Percentiles rank a stretch among this genome's conserved stretches.
Evolutionary conservation across 495 filamentous ascomycete species (phyloP).

Genomic region (Hyphodiscus hymeniophilus): DNA sequence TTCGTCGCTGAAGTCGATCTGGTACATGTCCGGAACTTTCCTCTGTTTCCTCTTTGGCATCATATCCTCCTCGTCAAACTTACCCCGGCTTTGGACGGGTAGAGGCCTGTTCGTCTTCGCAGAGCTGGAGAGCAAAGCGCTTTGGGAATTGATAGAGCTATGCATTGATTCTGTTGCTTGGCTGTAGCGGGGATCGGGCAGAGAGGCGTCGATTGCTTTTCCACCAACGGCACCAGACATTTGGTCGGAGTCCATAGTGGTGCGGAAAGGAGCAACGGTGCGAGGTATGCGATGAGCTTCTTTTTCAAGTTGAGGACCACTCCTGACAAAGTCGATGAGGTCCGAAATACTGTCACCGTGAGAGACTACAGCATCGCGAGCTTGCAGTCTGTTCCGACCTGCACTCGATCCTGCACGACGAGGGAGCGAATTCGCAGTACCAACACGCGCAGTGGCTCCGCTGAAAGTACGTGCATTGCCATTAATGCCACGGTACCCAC

Average conservation of each 20-base stretch:
- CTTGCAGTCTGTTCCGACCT: conserved; percentile 48
- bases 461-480: conserved; percentile 17
- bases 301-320: conserved; percentile 54
- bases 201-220: conserved; percentile 39
- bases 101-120: conserved; percentile 6
- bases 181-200: conserved; percentile 27
- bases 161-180: conserved; percentile 34
- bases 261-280: conserved; percentile 76
- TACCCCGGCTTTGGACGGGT: background rate
- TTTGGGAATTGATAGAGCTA: conserved; percentile 46
- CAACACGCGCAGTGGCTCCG: conserved; percentile 6
- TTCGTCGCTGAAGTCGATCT: conserved; percentile 79
- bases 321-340: conserved; percentile 88
- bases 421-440: background rate
- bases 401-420: conserved; percentile 18
- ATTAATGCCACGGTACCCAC: conserved; percentile 12
- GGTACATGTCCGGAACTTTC: conserved; percentile 81
- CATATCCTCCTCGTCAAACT: conserved; percentile 36
- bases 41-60: conserved; percentile 61
- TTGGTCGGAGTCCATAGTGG: conserved; percentile 79
- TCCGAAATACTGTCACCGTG: conserved; percentile 64
- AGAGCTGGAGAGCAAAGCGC: conserved; percentile 35
- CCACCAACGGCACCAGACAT: conserved; percentile 45
- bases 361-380: conserved; percentile 58
- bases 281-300: conserved; percentile 63